These are phyloP conservation scores for Dipodascus albidus DNA, from an alignment of 805 yeast species.

Conservation along the genomic window DNA sequence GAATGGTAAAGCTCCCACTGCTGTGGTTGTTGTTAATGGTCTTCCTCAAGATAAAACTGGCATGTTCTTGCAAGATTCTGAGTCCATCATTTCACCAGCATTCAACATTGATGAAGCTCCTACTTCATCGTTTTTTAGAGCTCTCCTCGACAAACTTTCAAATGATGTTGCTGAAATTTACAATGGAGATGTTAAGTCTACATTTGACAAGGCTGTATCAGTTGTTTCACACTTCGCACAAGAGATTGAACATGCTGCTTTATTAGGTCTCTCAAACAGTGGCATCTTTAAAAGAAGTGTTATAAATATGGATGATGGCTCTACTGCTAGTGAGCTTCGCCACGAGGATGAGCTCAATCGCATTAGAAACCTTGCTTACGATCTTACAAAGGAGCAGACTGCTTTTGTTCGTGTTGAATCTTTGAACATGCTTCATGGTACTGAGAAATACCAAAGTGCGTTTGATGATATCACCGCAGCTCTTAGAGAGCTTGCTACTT, in stretches of 20 bases:
- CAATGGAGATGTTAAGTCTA: constrained; percentile 5
- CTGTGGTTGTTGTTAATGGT: constrained; percentile 9
- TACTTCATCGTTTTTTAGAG: constrained; percentile 2
- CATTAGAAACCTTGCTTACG: constrained; percentile 2
- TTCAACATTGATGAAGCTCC: constrained; percentile 12
- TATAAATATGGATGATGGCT: background rate
- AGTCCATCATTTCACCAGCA: constrained; percentile 6
- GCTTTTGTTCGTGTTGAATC: constrained; percentile 6
- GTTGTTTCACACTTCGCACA: background rate
- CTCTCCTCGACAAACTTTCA: constrained; percentile 7
- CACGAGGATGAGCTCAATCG: constrained; percentile 1
- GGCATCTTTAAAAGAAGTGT: background rate
- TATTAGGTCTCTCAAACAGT: background rate
- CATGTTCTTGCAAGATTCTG: constrained; percentile 1
- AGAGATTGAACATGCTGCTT: background rate
- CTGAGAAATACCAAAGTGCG: constrained; percentile 2
- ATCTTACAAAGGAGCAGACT: background rate
- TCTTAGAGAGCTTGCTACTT: constrained; percentile 4
- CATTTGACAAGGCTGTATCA: background rate
- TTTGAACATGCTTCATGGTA: constrained; percentile 1
- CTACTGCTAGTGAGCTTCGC: background rate
- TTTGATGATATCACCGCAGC: constrained; percentile 3
- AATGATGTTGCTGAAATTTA: constrained; percentile 5
- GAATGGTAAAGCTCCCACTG: constrained; percentile 1
- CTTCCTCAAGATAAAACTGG: background rate